Base-by-base conservation (phyloP, 1,284 basidiomycete species). In the Coniophora puteana region DNA sequence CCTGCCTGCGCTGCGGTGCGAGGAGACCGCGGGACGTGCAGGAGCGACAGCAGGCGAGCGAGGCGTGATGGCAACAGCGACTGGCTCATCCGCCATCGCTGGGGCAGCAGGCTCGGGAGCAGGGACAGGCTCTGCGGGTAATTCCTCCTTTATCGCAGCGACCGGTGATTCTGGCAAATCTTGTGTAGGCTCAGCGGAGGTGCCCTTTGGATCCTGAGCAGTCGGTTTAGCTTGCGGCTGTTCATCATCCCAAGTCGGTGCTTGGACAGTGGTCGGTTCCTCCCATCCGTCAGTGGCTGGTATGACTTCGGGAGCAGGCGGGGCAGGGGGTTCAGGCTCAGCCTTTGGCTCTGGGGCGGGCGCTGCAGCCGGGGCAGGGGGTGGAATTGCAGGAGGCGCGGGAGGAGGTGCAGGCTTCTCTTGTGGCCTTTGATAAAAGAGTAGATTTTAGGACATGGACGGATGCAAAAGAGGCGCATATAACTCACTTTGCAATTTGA, bases 201-300 rank as follows among this genome's bases (percentile, higher is more conserved):
- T 41, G 5, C 44, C 48, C 27, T 52, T 60, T 24, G 63, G 48
- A 30, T 56, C 38, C 21, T 54, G 51, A 28, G 51, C 47, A n/a
- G 62, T 45, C 41, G 72, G 54, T 48, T 69, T 66, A 36, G 61
- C 51, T 40, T 69, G 62, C 12, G 79, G 74, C n/a, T n/a, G n/a
- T 40, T 88, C 84, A 36, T 86, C 83, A 38, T 89, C 86, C 83
- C 84, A 88, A 26, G 76, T 71, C 4, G 82, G 83, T 7, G 75
- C 65, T 52, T 87, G 75, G 11, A 72, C 76, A 1, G 86, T 89
- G 2, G 80, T 85, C 3, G 85, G 84, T 45, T 86, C 84, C 60
- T 88, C 85, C 80, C 83, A 81, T 21, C 72, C 68, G 34, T 68
- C 57, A 7, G 61, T 44, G 33, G 61, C 61, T 18, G 52, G 45